Base-by-base conservation (phyloP, 2,329 filamentous ascomycete species). In the Colletotrichum sp. region DNA sequence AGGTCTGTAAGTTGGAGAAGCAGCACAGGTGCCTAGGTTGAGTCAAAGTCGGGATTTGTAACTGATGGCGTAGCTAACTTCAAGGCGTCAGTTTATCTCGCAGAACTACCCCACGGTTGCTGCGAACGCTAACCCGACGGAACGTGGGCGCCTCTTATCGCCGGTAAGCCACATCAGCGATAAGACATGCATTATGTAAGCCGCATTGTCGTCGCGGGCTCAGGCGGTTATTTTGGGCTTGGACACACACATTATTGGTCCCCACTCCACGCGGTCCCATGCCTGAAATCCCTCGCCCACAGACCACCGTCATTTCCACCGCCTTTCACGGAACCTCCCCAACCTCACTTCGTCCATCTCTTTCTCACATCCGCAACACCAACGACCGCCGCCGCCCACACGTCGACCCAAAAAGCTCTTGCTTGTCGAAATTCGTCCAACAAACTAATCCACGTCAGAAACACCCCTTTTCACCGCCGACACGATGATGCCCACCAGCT, bases 401-500 rank as follows among this genome's bases (percentile, higher is more conserved):
- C n/a, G 26, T 48, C 55, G 21, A 43, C n/a, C 8, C 24, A 36
- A n/a, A 26, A 74, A 57, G 36, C 21, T 66, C 21, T 60, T 57
- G 38, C 48, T 26, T 15, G 26, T 43, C 52, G 30, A 21, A 7
- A 32, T 30, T 55, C 21, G 32, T 66, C 61, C 34, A 48, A 74
- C 68, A 48, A 48, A 74, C 68, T 76, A 77, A 75, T 77, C n/a
- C 10, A 13, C 55, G 8, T 63, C 74, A 75, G 75, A 73, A 66
- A 16, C 21, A 52, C 12, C 38, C 26, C 15, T 71, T 24, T n/a
- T 32, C 18, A 10, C 34, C 48, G 30, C 28, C 34, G 77, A 26
- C 75, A 82, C 60, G 65, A 84, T 83, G 82, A 82, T 83, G 80
- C 81, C 77, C 38, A 72, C 81, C 67, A 80, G 80, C 71, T 83